A percentile compares a stretch with the other conserved stretches of the same genome.
phyloP scores from a whole-genome alignment of 768 basidiomycete species.

The Phallus indusiatus region DNA sequence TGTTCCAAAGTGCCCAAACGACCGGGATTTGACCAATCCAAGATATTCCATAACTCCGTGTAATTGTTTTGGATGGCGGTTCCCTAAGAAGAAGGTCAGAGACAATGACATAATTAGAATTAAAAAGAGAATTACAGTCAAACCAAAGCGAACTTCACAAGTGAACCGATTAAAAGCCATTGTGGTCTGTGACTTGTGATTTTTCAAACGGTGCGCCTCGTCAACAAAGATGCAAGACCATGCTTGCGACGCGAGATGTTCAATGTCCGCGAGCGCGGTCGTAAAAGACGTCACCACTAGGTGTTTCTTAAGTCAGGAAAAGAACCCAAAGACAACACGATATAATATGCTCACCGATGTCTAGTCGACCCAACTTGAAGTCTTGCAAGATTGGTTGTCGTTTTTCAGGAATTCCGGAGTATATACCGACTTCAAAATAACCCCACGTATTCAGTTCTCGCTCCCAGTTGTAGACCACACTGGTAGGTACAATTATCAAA shows the following conservation, averaged over 20 bases:
- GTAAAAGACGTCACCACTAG: constrained; percentile 80
- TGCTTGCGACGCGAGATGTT: constrained; percentile 52
- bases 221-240: constrained; percentile 76
- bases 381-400: constrained; percentile 51
- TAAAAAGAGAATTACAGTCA: constrained; percentile 60
- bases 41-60: constrained; percentile 82
- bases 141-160: constrained; percentile 65
- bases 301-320: not conserved
- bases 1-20: constrained; percentile 60
- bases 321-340: not conserved
- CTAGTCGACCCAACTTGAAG: constrained; percentile 75
- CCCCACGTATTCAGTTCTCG: constrained; percentile 93
- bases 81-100: constrained; percentile 10
- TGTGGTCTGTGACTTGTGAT: constrained; percentile 55
- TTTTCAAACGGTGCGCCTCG: constrained; percentile 88
- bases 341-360: constrained; percentile 52
- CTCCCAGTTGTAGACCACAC: constrained; percentile 82
- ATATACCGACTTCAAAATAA: constrained; percentile 81
- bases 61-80: constrained; percentile 83
- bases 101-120: constrained; percentile 11
- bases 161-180: constrained; percentile 61
- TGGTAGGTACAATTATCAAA: constrained; percentile 78
- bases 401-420: constrained; percentile 42
- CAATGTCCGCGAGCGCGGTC: constrained; percentile 61
- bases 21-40: constrained; percentile 88